phyloP scores from a whole-genome alignment of 306 rosid species.

The Sphenostylis stenocarpa region DNA sequence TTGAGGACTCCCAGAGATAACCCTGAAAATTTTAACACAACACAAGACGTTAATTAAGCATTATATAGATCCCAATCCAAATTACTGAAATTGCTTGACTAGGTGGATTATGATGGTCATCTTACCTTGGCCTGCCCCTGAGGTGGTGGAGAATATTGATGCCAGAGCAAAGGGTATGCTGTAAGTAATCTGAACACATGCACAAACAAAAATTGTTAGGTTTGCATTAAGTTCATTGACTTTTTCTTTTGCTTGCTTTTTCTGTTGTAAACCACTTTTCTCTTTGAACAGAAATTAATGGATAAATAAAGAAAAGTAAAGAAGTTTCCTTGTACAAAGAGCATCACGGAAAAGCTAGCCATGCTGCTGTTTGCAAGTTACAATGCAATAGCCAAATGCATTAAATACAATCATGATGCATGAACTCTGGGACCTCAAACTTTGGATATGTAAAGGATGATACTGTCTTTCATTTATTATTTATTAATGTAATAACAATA shows the following conservation, averaged over 20 bases:
- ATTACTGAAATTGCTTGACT: not conserved
- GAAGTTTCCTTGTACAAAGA: conserved; percentile 14
- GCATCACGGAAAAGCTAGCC: conserved; percentile 25
- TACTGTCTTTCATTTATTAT: not conserved
- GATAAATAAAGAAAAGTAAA: conserved; percentile 21
- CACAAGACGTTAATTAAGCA: conserved; percentile 14
- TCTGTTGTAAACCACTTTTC: not conserved
- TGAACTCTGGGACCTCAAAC: not conserved
- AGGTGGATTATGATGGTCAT: not conserved
- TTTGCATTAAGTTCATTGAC: conserved; percentile 11
- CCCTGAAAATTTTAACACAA: conserved; percentile 46
- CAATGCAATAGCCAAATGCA: not conserved
- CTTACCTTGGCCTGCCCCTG: conserved; percentile 94
- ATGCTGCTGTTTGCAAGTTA: not conserved
- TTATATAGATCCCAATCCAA: not conserved
- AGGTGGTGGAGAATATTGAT: conserved; percentile 64
- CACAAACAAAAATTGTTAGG: conserved; percentile 17
- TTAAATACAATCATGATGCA: conserved; percentile 11
- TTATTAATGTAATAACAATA: not conserved
- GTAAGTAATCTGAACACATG: conserved; percentile 63
- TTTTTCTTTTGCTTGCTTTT: not conserved
- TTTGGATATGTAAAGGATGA: not conserved
- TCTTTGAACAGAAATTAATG: not conserved
- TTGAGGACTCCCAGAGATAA: conserved; percentile 81
- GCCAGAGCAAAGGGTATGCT: conserved; percentile 93